Percentiles rank a stretch among this genome's conserved stretches.
Conservation (phyloP, 2,329 filamentous ascomycete genomes). For the Trichoderma atrobrunneum region DNA sequence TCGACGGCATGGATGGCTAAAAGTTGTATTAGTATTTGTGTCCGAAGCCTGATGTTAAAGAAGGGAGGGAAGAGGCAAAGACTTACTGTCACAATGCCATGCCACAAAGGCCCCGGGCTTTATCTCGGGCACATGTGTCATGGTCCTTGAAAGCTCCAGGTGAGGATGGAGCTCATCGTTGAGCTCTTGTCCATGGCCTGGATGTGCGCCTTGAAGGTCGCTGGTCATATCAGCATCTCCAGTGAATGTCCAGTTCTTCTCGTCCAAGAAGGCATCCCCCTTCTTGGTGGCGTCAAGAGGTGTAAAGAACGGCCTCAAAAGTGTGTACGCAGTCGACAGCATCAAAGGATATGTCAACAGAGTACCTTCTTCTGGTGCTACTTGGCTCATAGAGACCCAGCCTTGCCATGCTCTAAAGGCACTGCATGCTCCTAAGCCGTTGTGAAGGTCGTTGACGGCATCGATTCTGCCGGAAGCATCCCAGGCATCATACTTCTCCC, state of each 20-base stretch:
- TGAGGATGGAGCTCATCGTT: conserved; percentile 68
- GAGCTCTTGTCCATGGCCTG: conserved; percentile 69
- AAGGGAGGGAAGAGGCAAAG: not conserved
- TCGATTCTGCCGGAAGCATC: conserved; percentile 67
- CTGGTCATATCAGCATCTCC: conserved; percentile 46
- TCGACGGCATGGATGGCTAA: conserved; percentile 76
- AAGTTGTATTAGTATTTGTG: not conserved
- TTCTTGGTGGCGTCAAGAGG: conserved; percentile 33
- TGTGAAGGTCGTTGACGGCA: conserved; percentile 72
- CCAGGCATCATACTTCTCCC: conserved; percentile 82
- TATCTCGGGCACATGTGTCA: conserved; percentile 68
- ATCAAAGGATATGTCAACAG: conserved; percentile 78
- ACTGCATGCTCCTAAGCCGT: conserved; percentile 75
- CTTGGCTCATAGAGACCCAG: conserved; percentile 78
- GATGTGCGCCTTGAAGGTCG: conserved; percentile 68
- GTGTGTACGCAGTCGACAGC: conserved; percentile 72
- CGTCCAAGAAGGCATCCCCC: conserved; percentile 42
- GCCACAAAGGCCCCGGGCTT: conserved; percentile 74
- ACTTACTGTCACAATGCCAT: conserved; percentile 75
- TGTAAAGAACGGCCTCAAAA: conserved; percentile 81
- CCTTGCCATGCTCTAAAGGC: conserved; percentile 90
- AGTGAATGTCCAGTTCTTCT: conserved; percentile 60
- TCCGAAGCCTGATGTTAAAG: not conserved
- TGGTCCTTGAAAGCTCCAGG: conserved; percentile 61
- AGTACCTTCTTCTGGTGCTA: conserved; percentile 72